Conservation (phyloP, 352 stramenopile genomes). For the Phytopythium montanum region DNA sequence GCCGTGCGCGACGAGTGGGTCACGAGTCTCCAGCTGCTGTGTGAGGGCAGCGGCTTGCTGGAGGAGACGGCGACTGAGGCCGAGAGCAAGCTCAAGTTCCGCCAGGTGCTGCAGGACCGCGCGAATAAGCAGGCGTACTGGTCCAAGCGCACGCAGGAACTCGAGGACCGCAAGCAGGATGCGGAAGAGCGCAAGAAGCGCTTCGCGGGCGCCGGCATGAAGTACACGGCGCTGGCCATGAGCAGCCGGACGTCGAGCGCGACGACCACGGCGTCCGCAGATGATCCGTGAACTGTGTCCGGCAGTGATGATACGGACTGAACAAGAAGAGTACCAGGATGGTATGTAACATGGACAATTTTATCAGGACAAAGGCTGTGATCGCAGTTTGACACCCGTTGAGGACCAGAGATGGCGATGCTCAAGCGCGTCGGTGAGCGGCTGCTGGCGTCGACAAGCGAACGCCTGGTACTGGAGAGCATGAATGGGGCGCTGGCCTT, state of each 20-base stretch:
- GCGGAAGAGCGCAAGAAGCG: slow-evolving; percentile 80
- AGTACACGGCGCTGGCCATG: slow-evolving; percentile 82
- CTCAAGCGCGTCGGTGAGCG: slow-evolving; percentile 1
- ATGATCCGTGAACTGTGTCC: neutral
- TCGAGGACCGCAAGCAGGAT: slow-evolving; percentile 70
- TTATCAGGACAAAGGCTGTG: neutral
- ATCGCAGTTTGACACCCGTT: neutral
- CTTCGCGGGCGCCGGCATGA: slow-evolving; percentile 67
- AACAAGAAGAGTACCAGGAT: neutral
- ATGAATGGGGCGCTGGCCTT: neutral
- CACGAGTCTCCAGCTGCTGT: slow-evolving; percentile 70
- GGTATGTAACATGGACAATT: neutral
- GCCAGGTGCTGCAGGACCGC: slow-evolving; percentile 71
- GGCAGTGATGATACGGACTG: neutral
- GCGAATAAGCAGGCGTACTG: slow-evolving; percentile 79
- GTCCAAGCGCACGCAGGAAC: slow-evolving; percentile 67
- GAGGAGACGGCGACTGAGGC: slow-evolving; percentile 29
- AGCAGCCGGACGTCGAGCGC: slow-evolving; percentile 38
- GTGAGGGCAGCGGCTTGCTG: slow-evolving; percentile 42
- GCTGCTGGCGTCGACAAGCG: slow-evolving; percentile 9
- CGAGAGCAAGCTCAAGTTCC: slow-evolving; percentile 45
- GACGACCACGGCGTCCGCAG: neutral
- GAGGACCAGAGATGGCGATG: neutral
- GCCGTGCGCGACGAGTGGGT: slow-evolving; percentile 69
- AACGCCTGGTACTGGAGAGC: slow-evolving; percentile 33